Base-by-base conservation (phyloP, 495 filamentous ascomycete species). In the Umbilicaria muhlenbergii region DNA sequence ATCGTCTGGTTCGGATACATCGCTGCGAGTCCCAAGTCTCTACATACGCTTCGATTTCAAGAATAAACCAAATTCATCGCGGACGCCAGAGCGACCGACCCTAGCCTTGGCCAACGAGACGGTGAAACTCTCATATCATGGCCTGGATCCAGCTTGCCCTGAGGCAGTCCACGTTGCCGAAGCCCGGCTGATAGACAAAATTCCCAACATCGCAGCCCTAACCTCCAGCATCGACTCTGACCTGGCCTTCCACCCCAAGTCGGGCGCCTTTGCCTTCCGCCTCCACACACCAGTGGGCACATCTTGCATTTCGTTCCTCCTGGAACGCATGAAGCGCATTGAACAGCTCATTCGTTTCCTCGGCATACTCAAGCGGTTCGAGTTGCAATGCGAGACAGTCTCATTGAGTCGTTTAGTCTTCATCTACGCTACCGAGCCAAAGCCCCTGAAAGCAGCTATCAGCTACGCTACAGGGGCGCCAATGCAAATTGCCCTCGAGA, bases 301-400 rank as follows among this genome's bases (percentile, higher is more conserved):
- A 33, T 60, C 69, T 0, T 61, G 75, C 2, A 60, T 85, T 15
- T 59, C 68, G 8, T 53, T 59, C 18, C 64, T 87, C 5, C 53
- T 58, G 13, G 57, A 68, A 17, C 73, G 78, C 10, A 55, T 84
- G 5, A 62, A 69, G 39, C 69, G 74, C 16, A 67, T 88, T 37
- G 71, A 78, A 46, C 73, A 73, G 10, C 56, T 88, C 15, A 71
- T 80, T n/a, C 60, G 67, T 19, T 78, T 82, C 42, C 64, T 83
- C 24, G 64, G 71, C n/a, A 72, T 73, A 15, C 67, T 86, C 38
- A 59, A 71, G 34, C 56, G 54, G n/a, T 69, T 67, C 36, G 60
- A 66, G 12, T 64, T 81, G 5, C 58, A 53, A 17, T 72, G 69
- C 50, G 66, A 72, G 36, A 63, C 61, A 24, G 67, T 77, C 43